Conservation (phyloP, 768 basidiomycete genomes). For the Hortiboletus campestris region DNA sequence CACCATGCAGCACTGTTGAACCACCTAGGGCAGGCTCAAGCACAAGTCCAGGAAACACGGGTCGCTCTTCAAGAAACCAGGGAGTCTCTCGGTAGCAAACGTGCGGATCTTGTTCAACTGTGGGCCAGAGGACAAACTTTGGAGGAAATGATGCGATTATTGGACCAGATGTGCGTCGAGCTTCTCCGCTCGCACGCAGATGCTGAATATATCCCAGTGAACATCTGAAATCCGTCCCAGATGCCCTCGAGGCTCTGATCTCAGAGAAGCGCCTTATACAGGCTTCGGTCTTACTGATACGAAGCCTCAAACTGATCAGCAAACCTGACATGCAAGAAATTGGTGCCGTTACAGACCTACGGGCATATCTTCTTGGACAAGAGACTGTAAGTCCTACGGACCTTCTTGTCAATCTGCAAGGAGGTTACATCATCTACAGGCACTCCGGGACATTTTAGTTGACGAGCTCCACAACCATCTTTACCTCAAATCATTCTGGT, state of each 20-base stretch:
- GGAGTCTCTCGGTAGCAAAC: slow-evolving; percentile 74
- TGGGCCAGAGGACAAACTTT: slow-evolving; percentile 88
- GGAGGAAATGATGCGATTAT: slow-evolving; percentile 91
- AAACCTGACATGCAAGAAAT: slow-evolving; percentile 93
- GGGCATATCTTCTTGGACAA: slow-evolving; percentile 80
- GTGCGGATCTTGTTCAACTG: slow-evolving; percentile 86
- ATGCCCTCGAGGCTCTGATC: slow-evolving; percentile 88
- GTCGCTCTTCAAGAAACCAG: slow-evolving; percentile 73
- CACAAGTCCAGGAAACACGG: slow-evolving; percentile 70
- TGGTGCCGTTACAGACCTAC: slow-evolving; percentile 88
- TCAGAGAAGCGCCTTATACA: slow-evolving; percentile 92
- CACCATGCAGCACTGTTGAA: slow-evolving; percentile 79
- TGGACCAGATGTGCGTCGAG: slow-evolving; percentile 84
- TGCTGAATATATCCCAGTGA: slow-evolving; percentile 54
- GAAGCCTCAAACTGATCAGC: slow-evolving; percentile 87
- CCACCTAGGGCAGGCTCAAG: slow-evolving; percentile 71
- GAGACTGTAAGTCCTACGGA: slow-evolving; percentile 62
- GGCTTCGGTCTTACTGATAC: slow-evolving; percentile 82
- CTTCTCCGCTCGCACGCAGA: slow-evolving; percentile 5
- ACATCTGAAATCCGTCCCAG: slow-evolving; percentile 85
- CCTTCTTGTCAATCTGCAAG: background rate
- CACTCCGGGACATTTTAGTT: slow-evolving; percentile 85
- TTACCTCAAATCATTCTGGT: slow-evolving; percentile 97
- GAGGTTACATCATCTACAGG: slow-evolving; percentile 45
- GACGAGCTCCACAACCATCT: slow-evolving; percentile 96